These are phyloP conservation scores for Penicillium cinerascens DNA, from an alignment of 495 filamentous ascomycete genomes.

Conservation along the genomic window DNA sequence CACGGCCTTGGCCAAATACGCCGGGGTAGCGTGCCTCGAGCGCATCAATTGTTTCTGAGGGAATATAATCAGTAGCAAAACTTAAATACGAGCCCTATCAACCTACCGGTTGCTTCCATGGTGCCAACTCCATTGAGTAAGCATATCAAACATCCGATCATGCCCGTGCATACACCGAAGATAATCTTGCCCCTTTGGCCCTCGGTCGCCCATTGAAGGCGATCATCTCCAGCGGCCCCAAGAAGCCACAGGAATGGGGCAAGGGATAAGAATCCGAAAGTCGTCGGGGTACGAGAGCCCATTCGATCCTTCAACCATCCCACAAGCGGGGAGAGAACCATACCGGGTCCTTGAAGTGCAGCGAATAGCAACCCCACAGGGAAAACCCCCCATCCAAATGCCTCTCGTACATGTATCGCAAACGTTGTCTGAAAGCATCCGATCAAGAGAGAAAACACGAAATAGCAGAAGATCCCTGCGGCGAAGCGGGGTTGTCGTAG, in stretches of 20 bases:
- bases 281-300: conserved; percentile 24
- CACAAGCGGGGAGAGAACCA: conserved; percentile 17
- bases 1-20: conserved; percentile 33
- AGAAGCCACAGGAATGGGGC: conserved; percentile 21
- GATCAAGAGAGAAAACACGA: conserved; percentile 20
- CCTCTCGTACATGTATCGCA: conserved; percentile 25
- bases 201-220: conserved; percentile 14
- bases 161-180: conserved; percentile 14
- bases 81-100: not conserved
- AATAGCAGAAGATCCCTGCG: conserved; percentile 19
- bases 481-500: conserved; percentile 22
- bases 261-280: conserved; percentile 17
- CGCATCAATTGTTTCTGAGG: conserved; percentile 27
- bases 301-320: conserved; percentile 31
- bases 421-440: conserved; percentile 30
- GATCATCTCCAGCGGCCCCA: conserved; percentile 20
- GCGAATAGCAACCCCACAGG: conserved; percentile 29
- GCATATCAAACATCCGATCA: conserved; percentile 17
- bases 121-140: conserved; percentile 27
- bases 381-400: conserved; percentile 31
- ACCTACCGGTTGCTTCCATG: conserved; percentile 34
- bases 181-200: conserved; percentile 17
- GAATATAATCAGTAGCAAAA: not conserved
- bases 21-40: conserved; percentile 23
- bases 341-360: conserved; percentile 25